Conservation (phyloP, 2,329 filamentous ascomycete genomes). For the Colletotrichum coccodes region DNA sequence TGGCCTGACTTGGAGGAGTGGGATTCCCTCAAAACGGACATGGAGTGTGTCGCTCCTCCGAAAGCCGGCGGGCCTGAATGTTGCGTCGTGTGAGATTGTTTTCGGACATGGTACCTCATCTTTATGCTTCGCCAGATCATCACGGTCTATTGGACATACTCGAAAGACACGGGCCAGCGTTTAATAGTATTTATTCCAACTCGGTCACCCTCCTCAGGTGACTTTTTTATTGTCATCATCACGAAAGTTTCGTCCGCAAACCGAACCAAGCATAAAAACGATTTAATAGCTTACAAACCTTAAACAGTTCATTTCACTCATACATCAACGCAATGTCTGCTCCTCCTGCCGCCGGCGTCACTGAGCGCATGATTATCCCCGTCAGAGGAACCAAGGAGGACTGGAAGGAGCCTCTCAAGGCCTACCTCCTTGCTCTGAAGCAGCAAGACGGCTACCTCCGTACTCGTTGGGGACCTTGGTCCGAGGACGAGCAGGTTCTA, state of each 20-base stretch:
- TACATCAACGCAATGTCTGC: slow-evolving; percentile 3
- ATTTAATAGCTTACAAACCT: not conserved
- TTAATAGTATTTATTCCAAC: not conserved
- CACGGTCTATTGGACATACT: too few species aligned
- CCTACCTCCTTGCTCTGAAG: slow-evolving; percentile 24
- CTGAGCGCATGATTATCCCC: slow-evolving; percentile 26
- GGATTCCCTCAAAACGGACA: not conserved
- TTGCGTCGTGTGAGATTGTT: not conserved
- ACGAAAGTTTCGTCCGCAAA: not conserved
- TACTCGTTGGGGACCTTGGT: slow-evolving; percentile 28
- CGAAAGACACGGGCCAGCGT: not conserved
- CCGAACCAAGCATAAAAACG: not conserved
- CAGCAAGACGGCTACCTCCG: slow-evolving; percentile 24
- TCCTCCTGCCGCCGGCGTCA: slow-evolving; percentile 5
- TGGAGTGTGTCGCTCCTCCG: not conserved
- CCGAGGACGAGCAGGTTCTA: slow-evolving; percentile 20
- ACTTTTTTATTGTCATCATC: not conserved
- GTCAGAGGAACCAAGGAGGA: slow-evolving; percentile 22
- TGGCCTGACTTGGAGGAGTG: not conserved
- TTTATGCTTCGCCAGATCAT: not conserved
- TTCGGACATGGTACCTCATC: not conserved
- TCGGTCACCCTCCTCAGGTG: not conserved
- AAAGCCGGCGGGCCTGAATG: not conserved
- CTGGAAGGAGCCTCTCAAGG: slow-evolving; percentile 26
- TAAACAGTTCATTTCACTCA: not conserved